Conservation (phyloP, 2,329 filamentous ascomycete genomes). For the Pseudogymnoascus sp. region DNA sequence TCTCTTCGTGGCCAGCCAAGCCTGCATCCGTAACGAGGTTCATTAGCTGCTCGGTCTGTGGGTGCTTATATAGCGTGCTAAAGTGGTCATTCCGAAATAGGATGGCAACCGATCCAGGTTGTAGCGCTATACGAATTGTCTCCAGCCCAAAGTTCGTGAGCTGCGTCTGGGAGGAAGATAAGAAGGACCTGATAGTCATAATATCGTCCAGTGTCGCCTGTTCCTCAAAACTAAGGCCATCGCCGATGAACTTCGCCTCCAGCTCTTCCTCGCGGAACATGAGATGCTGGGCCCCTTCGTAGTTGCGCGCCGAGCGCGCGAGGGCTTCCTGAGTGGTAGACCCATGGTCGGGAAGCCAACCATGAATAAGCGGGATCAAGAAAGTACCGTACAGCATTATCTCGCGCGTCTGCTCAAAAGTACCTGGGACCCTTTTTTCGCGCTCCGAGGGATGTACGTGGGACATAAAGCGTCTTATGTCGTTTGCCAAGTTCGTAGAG, state of each 20-base stretch:
- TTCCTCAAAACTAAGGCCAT: conserved; percentile 61
- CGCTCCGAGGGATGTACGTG: conserved; percentile 44
- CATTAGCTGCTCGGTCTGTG: conserved; percentile 64
- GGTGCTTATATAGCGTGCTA: conserved; percentile 85
- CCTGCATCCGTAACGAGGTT: conserved; percentile 89
- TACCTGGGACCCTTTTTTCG: conserved; percentile 50
- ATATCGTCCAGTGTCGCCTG: conserved; percentile 78
- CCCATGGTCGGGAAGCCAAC: conserved; percentile 70
- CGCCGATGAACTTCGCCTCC: conserved; percentile 62
- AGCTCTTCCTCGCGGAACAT: conserved; percentile 85
- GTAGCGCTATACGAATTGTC: conserved; percentile 60
- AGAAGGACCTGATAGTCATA: conserved; percentile 71
- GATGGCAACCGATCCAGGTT: conserved; percentile 76
- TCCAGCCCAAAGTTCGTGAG: conserved; percentile 74
- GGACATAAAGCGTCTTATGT: conserved; percentile 41
- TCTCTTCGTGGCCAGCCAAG: conserved; percentile 77
- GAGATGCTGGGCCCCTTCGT: conserved; percentile 85
- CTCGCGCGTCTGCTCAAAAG: conserved; percentile 79
- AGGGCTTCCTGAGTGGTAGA: conserved; percentile 64
- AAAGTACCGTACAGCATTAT: conserved; percentile 91
- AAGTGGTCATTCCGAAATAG: conserved; percentile 97
- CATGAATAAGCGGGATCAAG: conserved; percentile 79
- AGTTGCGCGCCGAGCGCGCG: conserved; percentile 66
- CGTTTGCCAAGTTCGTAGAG: conserved; percentile 23
- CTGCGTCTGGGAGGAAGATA: conserved; percentile 75